Evolutionary conservation across 768 basidiomycete species (phyloP), one percentile per base, ranked within the genome.

Genomic region (Hirschioporus abietinus): DNA sequence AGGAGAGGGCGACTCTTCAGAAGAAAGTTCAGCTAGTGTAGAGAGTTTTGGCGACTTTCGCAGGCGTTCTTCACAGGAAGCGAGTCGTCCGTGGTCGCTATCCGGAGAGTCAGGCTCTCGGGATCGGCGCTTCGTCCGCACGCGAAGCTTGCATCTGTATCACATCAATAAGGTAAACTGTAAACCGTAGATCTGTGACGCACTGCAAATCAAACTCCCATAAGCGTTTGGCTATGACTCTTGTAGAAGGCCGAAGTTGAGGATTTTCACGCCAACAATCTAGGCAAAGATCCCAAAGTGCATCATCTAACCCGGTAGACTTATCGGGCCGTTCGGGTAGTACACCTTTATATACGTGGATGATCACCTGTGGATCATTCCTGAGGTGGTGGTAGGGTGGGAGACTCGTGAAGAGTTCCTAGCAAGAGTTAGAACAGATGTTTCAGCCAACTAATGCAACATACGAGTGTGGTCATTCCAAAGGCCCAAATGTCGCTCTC

Each of bases 401-500:
- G 4, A 36, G 25, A n/a, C 60, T 58, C 60, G 66, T 67, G 34
- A 67, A 67, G 6, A 67, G 20, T 57, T 67, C 66, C 34, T 61
- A 34, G 9, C 15, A 25, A 34, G 23, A 5, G 30, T 34, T 15
- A 61, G 30, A 15, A 8, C 17, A 15, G 60, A 15, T 25, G 30
- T 24, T 25, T 61, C 18, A 15, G 60, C 5, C 18, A 61, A 8
- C 60, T 61, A 7, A 8, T 23, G 1, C 9, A 34, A 61, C 60
- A 61, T 34, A 61, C 60, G 60, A 64, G 63, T n/a, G 63, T 64
- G 20, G 36, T 42, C 66, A 67, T 67, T 35, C 35, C 66, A 34
- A 63, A 58, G 26, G 66, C 35, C 63, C 63, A 67, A 30, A 64
- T 26, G 30, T 67, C 66, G 17, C n/a, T 67, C 35, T 64, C 63